Evolutionary conservation across 1,284 basidiomycete species (phyloP), one percentile per base, ranked within the genome.

Genomic region (Irpex sp.): DNA sequence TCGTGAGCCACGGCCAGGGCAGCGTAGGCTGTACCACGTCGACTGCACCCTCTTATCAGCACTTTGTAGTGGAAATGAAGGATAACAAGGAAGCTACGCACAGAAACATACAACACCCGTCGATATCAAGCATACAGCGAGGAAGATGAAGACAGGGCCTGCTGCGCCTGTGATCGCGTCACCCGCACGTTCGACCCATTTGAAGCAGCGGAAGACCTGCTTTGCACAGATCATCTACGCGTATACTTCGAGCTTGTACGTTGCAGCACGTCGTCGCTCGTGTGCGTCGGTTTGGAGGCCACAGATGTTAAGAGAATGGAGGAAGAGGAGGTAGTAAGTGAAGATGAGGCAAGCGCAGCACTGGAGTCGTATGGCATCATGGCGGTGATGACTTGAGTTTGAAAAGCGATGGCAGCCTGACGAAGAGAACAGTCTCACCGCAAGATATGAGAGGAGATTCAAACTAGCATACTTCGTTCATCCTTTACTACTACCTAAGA

Each of bases 101-200:
- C 94, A 94, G 73, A 97, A 98, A 64, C 85, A 87, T 64, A 93
- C 67, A 0, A 84, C 80, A 23, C 93, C 94, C 0, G 80, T 71
- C 3, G 79, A 74, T 45, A 96, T 86, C 51, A 98, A 80, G 5
- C 86, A 66, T 65, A 88, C 79, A 14, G 94, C 95, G 23, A 95
- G 77, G 0, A 76, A 81, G 57, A 98, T 84, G 73, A 98, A 98
- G 67, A 91, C 83, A 0, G 95, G 95, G 0, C 96, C 96, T 14
- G 93, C 95, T 57, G 90, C 87, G 61, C 94, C 94, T 0, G 94
- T 97, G 48, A 96, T 67, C 69, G 82, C 80, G 74, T 97, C 94
- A 4, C 85, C 93, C 54, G 78, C 75, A 54, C 85, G 77, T 76
- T 98, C 95, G 35, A 96, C 74, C 21, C 80, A 77, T 72, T 87